Percentiles rank a stretch among this genome's conserved stretches.
phyloP scores from a whole-genome alignment of 169 alveolate genomes.

The Plasmodium coatneyi region DNA sequence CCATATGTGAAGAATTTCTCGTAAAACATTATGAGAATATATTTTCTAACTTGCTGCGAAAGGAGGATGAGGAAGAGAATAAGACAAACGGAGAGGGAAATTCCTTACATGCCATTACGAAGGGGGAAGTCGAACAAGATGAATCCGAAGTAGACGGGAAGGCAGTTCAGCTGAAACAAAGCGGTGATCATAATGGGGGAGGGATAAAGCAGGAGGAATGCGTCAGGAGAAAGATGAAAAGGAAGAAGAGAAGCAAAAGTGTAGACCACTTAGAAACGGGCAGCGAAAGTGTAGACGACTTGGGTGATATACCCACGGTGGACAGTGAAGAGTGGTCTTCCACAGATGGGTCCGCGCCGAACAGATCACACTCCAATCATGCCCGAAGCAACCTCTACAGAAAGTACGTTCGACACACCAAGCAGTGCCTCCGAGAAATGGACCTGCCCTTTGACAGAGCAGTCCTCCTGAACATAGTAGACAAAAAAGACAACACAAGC shows the following conservation, averaged over 20 bases:
- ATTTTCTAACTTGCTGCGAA: neutral
- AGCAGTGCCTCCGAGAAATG: constrained; percentile 27
- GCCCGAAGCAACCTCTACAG: constrained; percentile 19
- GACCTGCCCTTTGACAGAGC: constrained; percentile 78
- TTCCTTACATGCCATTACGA: neutral
- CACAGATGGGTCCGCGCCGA: neutral
- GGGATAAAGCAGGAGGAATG: neutral
- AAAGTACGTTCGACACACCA: neutral
- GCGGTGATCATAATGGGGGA: neutral
- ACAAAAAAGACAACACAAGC: constrained; percentile 79
- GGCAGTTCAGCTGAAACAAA: neutral
- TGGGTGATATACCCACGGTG: neutral
- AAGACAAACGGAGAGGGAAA: neutral
- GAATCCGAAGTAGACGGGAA: neutral
- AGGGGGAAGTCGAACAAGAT: neutral
- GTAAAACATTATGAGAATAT: constrained; percentile 15
- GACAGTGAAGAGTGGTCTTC: neutral
- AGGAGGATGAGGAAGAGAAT: neutral
- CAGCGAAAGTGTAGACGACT: neutral
- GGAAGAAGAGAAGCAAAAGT: neutral
- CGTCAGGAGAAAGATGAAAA: neutral
- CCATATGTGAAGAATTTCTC: constrained; percentile 69
- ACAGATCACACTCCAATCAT: neutral
- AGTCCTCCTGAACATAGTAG: constrained; percentile 80
- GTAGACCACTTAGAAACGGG: neutral